Percentiles rank a stretch among this genome's conserved stretches.
phyloP scores from a whole-genome alignment of 441 rosid species.

The Cnidoscolus chayamansa region DNA sequence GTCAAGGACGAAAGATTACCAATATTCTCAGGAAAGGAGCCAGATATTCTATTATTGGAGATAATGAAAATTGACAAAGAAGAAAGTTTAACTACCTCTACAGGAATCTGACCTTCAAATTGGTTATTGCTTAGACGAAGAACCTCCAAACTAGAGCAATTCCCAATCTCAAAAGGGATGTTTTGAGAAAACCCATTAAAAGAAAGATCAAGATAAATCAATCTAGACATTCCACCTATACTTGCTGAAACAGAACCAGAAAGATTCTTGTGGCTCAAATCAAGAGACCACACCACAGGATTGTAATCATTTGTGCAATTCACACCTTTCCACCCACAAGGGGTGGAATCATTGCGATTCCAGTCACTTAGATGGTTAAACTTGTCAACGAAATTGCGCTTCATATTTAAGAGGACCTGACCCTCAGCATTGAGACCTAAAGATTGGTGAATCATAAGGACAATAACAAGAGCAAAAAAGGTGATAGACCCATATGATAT shows the following conservation, averaged over 20 bases:
- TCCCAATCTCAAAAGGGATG: constrained; percentile 72
- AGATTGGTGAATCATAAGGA: constrained; percentile 41
- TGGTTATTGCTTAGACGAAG: constrained; percentile 62
- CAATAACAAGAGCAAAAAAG: constrained; percentile 33
- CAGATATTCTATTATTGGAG: constrained; percentile 68
- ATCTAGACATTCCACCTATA: constrained; percentile 61
- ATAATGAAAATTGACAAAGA: constrained; percentile 47
- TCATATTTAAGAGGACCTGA: constrained; percentile 58
- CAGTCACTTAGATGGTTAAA: constrained; percentile 49
- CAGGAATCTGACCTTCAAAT: constrained; percentile 61
- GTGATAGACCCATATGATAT: constrained; percentile 24
- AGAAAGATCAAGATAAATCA: constrained; percentile 64
- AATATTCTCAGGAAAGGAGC: constrained; percentile 63
- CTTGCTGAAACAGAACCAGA: constrained; percentile 67
- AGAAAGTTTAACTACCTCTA: constrained; percentile 52
- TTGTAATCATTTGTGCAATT: constrained; percentile 44
- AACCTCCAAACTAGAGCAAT: constrained; percentile 52
- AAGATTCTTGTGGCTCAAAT: constrained; percentile 60
- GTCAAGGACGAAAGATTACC: constrained; percentile 65
- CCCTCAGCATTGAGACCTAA: constrained; percentile 67
- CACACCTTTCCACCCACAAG: constrained; percentile 85
- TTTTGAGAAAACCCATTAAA: constrained; percentile 51
- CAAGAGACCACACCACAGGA: constrained; percentile 55
- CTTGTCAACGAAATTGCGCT: constrained; percentile 48
- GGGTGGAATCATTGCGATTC: constrained; percentile 61